Conservation (phyloP, 108 stramenopile species). For the Epipyxis sp. region DNA sequence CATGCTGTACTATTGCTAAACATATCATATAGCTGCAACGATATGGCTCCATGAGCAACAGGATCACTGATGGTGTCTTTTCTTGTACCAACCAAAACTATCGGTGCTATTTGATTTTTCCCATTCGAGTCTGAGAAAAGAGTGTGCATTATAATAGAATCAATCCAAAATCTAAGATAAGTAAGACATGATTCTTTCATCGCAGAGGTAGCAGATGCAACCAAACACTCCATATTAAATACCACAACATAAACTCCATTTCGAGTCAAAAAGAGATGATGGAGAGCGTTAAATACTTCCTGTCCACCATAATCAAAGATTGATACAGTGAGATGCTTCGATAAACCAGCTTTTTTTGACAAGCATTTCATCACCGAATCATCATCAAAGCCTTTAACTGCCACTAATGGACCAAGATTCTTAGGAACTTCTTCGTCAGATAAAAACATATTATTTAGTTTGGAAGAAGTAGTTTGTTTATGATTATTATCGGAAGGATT, state of each 20-base stretch:
- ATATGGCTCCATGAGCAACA: not conserved
- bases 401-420: too few relatives aligned
- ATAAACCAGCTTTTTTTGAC: not conserved
- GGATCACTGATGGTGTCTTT: not conserved
- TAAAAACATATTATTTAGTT: too few relatives aligned
- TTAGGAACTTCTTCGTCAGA: too few relatives aligned
- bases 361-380: too few relatives aligned
- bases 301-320: constrained; percentile 25
- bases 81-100: constrained; percentile 18
- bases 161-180: constrained; percentile 13
- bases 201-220: not conserved
- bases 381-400: too few relatives aligned
- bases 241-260: constrained; percentile 21
- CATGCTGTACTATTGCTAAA: constrained; percentile 23
- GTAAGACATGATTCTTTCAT: not conserved
- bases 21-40: constrained; percentile 10
- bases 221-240: constrained; percentile 24
- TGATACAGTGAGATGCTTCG: constrained; percentile 23
- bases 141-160: constrained; percentile 11
- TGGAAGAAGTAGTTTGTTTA: too few relatives aligned
- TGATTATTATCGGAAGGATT: too few relatives aligned
- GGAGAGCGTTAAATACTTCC: not conserved
- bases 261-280: constrained; percentile 5
- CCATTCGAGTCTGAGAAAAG: too few relatives aligned
- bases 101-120: constrained; percentile 1